phyloP scores from a whole-genome alignment of 371 early-diverging fungal genomes.

The Vairimorpha ceranae region DNA sequence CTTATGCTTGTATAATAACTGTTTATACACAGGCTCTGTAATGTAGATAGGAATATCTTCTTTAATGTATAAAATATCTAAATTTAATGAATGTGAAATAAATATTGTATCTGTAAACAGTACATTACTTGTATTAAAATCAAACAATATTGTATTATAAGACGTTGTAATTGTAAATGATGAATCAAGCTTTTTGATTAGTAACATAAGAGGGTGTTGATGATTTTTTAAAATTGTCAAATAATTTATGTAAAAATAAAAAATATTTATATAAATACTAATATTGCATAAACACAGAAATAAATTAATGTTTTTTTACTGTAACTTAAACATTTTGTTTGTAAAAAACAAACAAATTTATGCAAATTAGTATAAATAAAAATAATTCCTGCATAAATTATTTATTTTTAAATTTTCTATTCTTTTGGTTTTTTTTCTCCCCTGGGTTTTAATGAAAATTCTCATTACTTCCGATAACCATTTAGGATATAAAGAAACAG shows the following conservation, averaged over 20 bases:
- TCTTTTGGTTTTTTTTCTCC: too few relatives aligned
- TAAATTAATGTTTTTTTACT: too few relatives aligned
- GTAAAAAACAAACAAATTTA: too few relatives aligned
- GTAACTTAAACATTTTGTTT: too few relatives aligned
- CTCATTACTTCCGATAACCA: slow-evolving; percentile 78
- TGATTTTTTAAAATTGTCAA: neutral
- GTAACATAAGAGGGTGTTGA: neutral
- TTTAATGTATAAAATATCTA: slow-evolving; percentile 50
- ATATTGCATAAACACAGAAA: too few relatives aligned
- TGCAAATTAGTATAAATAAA: too few relatives aligned
- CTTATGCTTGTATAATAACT: slow-evolving; percentile 35
- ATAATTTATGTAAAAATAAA: too few relatives aligned
- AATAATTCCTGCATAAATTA: neutral
- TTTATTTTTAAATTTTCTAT: neutral
- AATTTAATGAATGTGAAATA: slow-evolving; percentile 41
- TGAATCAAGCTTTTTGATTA: neutral
- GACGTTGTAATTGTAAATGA: neutral
- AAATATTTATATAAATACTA: too few relatives aligned
- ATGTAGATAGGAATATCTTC: slow-evolving; percentile 52
- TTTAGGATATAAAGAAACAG: slow-evolving; percentile 84
- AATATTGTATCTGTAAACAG: slow-evolving; percentile 42
- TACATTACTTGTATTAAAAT: neutral
- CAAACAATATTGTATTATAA: neutral
- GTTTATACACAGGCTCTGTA: slow-evolving; percentile 53
- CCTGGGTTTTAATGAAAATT: slow-evolving; percentile 48